A percentile compares a stretch with the other conserved stretches of the same genome.
phyloP scores from a whole-genome alignment of 805 yeast genomes.

The Nakazawaea anatomiae region DNA sequence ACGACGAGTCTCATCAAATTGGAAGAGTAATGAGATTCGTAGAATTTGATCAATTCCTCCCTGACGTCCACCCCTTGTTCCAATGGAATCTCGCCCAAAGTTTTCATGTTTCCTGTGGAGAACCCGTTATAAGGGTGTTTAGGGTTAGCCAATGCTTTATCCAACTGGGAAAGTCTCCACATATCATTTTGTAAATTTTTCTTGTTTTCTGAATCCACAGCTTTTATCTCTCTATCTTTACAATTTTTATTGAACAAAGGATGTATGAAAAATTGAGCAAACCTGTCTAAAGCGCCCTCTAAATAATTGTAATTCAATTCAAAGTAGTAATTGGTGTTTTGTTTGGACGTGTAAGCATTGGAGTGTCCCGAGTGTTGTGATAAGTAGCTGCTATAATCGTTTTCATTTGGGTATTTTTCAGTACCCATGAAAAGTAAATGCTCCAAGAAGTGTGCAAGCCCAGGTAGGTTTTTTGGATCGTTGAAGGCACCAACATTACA shows the following conservation, averaged over 20 bases:
- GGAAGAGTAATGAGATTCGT: slow-evolving; percentile 68
- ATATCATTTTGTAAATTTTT: slow-evolving; percentile 85
- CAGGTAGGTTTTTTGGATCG: slow-evolving; percentile 59
- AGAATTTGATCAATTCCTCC: slow-evolving; percentile 72
- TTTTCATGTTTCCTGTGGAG: slow-evolving; percentile 80
- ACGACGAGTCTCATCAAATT: slow-evolving; percentile 85
- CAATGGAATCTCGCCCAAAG: slow-evolving; percentile 65
- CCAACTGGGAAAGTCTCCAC: slow-evolving; percentile 87
- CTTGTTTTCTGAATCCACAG: slow-evolving; percentile 94
- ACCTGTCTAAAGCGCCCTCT: slow-evolving; percentile 86
- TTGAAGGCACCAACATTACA: slow-evolving; percentile 74
- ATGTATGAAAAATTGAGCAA: slow-evolving; percentile 83
- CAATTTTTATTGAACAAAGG: slow-evolving; percentile 73
- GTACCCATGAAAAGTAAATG: slow-evolving; percentile 79
- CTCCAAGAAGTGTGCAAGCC: slow-evolving; percentile 76
- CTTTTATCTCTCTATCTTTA: slow-evolving; percentile 87
- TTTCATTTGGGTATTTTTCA: slow-evolving; percentile 66
- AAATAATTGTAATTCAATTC: slow-evolving; percentile 73
- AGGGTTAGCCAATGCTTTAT: slow-evolving; percentile 65
- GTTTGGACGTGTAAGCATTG: slow-evolving; percentile 87
- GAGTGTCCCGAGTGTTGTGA: slow-evolving; percentile 84
- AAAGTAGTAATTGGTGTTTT: slow-evolving; percentile 87
- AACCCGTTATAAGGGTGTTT: slow-evolving; percentile 82
- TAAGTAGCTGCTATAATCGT: slow-evolving; percentile 67
- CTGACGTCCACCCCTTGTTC: slow-evolving; percentile 65